Evolutionary conservation across 73 alveolate species (phyloP), one percentile per base, ranked within the genome.

Genomic region (Paramecium sexaurelia): DNA sequence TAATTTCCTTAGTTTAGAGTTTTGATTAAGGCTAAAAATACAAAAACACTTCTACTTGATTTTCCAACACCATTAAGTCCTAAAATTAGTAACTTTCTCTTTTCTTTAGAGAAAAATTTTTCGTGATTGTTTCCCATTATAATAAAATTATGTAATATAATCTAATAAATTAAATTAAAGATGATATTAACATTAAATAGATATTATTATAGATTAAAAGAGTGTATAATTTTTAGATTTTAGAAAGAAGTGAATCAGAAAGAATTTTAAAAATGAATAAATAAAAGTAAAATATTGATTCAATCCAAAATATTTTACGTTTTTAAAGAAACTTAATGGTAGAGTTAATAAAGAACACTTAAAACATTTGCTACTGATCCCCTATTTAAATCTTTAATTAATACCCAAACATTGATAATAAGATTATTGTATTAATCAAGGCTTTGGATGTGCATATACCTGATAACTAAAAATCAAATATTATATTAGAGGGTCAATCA

Each of bases 31-130:
- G 86, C 86, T 69, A 41, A 26, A n/a, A n/a, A n/a, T n/a, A n/a
- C n/a, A n/a, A n/a, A n/a, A n/a, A n/a, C n/a, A n/a, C n/a, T n/a
- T 29, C 35, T 71, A 71, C 87, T 71, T 71, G 87, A 32, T 9
- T 71, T 71, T 19, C 87, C 67, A 1, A 41, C 55, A 33, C 87
- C 87, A 20, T 35, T 32, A 5, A 13, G 45, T 71, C 87, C 87
- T 71, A 71, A n/a, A 71, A 71, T 27, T 7, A 71, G 45, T 3
- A 71, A n/a, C 24, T 35, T 71, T 7, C 67, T 26, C 39, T 71
- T 71, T 35, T 71, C 87, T 17, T 51, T 51, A 17, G 67, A 51
- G 17, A 51, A 51, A 29, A 51, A 51, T 51, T 51, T 51, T 51
- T 17, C 67, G 22, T 51, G 67, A 51, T 51, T 51, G 7, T 51